These are phyloP conservation scores for Maudiozyma barnettii DNA, from an alignment of 805 yeast species.

Conservation along the genomic window DNA sequence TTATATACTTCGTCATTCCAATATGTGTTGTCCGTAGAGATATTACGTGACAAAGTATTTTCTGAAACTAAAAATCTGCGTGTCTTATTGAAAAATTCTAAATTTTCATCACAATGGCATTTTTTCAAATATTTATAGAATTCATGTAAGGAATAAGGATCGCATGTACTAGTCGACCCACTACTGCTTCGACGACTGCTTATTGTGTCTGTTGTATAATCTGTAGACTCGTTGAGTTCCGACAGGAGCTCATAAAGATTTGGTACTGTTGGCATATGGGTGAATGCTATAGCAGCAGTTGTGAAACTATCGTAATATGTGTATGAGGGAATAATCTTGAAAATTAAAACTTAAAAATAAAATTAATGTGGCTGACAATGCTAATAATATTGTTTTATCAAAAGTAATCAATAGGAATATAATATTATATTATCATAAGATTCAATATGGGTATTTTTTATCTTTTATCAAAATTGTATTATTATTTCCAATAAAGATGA, in stretches of 20 bases:
- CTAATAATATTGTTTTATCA: too few species aligned
- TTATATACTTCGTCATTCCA: constrained; percentile 21
- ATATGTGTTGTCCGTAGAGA: constrained; percentile 3
- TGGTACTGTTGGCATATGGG: constrained; percentile 4
- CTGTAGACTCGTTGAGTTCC: constrained; percentile 2
- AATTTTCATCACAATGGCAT: constrained; percentile 28
- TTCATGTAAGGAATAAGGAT: constrained; percentile 12
- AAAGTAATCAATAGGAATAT: too few species aligned
- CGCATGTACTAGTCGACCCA: background rate
- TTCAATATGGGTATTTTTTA: too few species aligned
- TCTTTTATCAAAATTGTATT: too few species aligned
- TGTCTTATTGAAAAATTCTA: constrained; percentile 18
- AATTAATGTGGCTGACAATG: too few species aligned
- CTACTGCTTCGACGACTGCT: background rate
- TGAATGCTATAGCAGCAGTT: too few species aligned
- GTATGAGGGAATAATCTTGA: too few species aligned
- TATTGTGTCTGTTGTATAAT: background rate
- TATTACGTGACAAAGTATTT: background rate
- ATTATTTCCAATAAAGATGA: too few species aligned
- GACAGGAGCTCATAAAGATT: constrained; percentile 7
- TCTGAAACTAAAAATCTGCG: constrained; percentile 6
- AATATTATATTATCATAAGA: too few species aligned
- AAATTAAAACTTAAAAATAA: too few species aligned
- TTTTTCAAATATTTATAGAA: constrained; percentile 18
- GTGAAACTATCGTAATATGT: too few species aligned